A percentile compares a stretch with the other conserved stretches of the same genome.
phyloP scores from a whole-genome alignment of 2,329 filamentous ascomycete species.

The Aspergillus sp. region DNA sequence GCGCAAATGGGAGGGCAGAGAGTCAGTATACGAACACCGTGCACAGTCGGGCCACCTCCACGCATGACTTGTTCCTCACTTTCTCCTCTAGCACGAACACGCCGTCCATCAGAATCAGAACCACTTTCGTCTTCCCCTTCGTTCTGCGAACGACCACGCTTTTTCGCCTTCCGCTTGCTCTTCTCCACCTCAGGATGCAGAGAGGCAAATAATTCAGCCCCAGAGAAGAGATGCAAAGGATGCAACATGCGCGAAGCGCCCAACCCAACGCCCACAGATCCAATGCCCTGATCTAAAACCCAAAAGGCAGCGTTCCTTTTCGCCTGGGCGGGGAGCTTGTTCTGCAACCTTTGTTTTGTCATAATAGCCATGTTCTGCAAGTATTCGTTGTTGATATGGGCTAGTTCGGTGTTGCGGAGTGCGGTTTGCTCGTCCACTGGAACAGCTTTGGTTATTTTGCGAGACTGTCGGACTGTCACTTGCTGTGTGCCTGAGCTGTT shows the following conservation, averaged over 20 bases:
- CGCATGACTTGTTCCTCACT: slow-evolving; percentile 28
- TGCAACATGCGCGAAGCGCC: slow-evolving; percentile 34
- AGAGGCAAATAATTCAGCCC: slow-evolving; percentile 45
- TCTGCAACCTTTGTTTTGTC: slow-evolving; percentile 36
- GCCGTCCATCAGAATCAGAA: slow-evolving; percentile 20
- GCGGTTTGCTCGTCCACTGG: slow-evolving; percentile 43
- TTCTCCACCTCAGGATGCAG: slow-evolving; percentile 31
- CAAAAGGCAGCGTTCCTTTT: slow-evolving; percentile 58
- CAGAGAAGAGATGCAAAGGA: slow-evolving; percentile 53
- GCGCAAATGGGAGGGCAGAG: neutral
- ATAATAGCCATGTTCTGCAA: slow-evolving; percentile 51
- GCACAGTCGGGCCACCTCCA: slow-evolving; percentile 27
- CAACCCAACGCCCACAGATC: slow-evolving; percentile 43
- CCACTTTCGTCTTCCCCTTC: slow-evolving; percentile 16
- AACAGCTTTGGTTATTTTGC: slow-evolving; percentile 29
- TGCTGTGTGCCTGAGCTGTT: neutral
- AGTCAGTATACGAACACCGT: slow-evolving; percentile 21
- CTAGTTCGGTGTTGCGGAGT: slow-evolving; percentile 49
- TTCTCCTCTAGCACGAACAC: slow-evolving; percentile 32
- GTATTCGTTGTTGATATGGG: slow-evolving; percentile 53
- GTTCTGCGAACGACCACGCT: slow-evolving; percentile 14
- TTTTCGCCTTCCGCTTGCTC: slow-evolving; percentile 13
- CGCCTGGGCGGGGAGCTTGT: slow-evolving; percentile 39
- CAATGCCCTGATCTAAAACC: slow-evolving; percentile 51
- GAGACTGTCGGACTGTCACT: neutral